phyloP scores from a whole-genome alignment of 2,329 filamentous ascomycete species.

The Cercospora nicotianae region DNA sequence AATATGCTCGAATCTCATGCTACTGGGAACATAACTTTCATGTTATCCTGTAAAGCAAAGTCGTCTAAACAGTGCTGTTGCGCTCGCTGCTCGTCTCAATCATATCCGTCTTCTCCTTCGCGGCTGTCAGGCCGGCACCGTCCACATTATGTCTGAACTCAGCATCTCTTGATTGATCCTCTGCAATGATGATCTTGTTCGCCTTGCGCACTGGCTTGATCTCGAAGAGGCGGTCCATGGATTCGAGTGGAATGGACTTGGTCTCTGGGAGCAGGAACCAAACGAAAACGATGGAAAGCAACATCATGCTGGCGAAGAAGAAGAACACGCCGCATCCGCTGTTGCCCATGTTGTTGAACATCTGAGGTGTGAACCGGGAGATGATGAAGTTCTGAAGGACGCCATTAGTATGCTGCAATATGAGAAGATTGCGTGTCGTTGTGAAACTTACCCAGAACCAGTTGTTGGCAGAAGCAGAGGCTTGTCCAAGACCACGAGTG shows the following conservation, averaged over 20 bases:
- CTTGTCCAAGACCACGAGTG: slow-evolving; percentile 68
- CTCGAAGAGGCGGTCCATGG: slow-evolving; percentile 50
- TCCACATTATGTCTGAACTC: slow-evolving; percentile 46
- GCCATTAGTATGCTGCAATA: not conserved
- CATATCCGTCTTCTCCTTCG: slow-evolving; percentile 41
- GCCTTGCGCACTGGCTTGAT: slow-evolving; percentile 46
- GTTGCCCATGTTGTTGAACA: slow-evolving; percentile 51
- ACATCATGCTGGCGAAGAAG: slow-evolving; percentile 52
- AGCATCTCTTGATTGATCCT: slow-evolving; percentile 42
- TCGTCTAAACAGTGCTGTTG: slow-evolving; percentile 17
- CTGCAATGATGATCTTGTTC: slow-evolving; percentile 42
- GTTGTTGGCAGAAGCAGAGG: slow-evolving; percentile 69
- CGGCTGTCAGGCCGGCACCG: slow-evolving; percentile 38
- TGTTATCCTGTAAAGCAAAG: not conserved
- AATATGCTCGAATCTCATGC: not conserved
- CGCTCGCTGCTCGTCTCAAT: slow-evolving; percentile 33
- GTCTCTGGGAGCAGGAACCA: slow-evolving; percentile 47
- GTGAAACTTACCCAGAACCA: slow-evolving; percentile 60
- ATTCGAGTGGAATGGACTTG: slow-evolving; percentile 49
- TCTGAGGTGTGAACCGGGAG: slow-evolving; percentile 65
- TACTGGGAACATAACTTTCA: not conserved
- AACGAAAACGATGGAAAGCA: slow-evolving; percentile 47
- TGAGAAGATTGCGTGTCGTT: too few relatives aligned
- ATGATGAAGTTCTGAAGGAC: slow-evolving; percentile 69
- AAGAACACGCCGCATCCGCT: slow-evolving; percentile 45